Percentiles rank a stretch among this genome's conserved stretches.
Conservation (phyloP, 495 filamentous ascomycete genomes). For the Neurospora tetrasperma region DNA sequence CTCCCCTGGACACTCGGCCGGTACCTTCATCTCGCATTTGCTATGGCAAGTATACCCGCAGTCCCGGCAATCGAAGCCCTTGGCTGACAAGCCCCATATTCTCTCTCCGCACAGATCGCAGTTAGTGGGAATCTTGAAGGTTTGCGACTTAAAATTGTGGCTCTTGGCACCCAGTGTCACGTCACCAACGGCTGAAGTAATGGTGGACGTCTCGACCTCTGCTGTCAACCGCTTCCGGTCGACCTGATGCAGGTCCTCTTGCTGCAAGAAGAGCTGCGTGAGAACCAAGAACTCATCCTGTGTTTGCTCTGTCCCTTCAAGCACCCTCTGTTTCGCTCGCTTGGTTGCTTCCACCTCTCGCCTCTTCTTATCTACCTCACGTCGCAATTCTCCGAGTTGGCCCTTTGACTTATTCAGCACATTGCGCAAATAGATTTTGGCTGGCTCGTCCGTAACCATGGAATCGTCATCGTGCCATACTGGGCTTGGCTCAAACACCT, state of each 20-base stretch:
- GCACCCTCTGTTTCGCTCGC: conserved; percentile 59
- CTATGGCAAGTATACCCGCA: conserved; percentile 97
- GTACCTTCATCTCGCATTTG: conserved; percentile 98
- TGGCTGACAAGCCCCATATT: conserved; percentile 92
- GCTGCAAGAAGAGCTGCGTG: conserved; percentile 60
- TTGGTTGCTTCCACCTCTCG: conserved; percentile 71
- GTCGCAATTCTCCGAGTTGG: conserved; percentile 64
- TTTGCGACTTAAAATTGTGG: conserved; percentile 94
- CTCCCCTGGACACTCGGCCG: conserved; percentile 89
- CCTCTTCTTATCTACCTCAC: conserved; percentile 72
- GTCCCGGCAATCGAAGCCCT: conserved; percentile 89
- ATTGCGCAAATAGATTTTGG: conserved; percentile 87
- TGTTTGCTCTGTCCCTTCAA: conserved; percentile 66
- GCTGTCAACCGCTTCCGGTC: conserved; percentile 77
- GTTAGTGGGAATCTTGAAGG: conserved; percentile 97
- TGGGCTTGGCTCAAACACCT: conserved; percentile 87
- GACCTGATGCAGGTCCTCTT: conserved; percentile 78
- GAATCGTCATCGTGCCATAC: conserved; percentile 91
- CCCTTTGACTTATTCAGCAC: conserved; percentile 80
- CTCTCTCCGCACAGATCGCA: conserved; percentile 93
- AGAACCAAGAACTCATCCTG: conserved; percentile 75
- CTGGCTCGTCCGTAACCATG: conserved; percentile 71
- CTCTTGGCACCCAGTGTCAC: conserved; percentile 82
- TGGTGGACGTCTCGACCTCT: conserved; percentile 84
- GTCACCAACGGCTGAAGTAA: conserved; percentile 78